phyloP scores from a whole-genome alignment of 2,329 filamentous ascomycete species.

The Aspergillus latus region DNA sequence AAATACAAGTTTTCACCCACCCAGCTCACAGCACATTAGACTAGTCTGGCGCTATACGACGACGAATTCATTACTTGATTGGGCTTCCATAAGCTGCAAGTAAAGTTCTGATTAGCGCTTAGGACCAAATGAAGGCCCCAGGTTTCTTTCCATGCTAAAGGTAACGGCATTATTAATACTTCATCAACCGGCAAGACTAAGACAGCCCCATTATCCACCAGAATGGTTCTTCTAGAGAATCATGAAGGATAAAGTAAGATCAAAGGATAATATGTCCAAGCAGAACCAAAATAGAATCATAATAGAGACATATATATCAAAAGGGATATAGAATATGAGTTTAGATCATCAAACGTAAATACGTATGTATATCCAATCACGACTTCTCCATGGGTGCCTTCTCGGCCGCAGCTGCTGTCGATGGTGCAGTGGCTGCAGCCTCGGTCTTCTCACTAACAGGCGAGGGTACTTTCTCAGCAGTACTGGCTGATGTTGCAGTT shows the following conservation, averaged over 20 bases:
- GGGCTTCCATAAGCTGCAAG: no score
- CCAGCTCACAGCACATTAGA: background rate
- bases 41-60: no score
- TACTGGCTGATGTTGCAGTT: constrained; percentile 1
- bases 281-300: background rate
- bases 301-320: background rate
- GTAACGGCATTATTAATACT: no score
- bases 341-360: constrained; percentile 1
- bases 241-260: background rate
- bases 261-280: background rate
- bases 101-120: no score
- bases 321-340: background rate
- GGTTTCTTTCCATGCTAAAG: no score
- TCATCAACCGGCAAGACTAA: no score
- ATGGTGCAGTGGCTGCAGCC: background rate
- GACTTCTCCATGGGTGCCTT: background rate
- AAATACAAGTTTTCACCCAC: background rate
- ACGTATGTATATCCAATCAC: background rate
- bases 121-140: no score
- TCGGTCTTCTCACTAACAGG: constrained; percentile 14
- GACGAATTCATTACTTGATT: no score
- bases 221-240: background rate
- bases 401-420: background rate
- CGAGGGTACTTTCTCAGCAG: constrained; percentile 4
- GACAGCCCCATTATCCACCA: no score